Conservation (phyloP, 345 rosid genomes). For the Moricandia moricandioides region DNA sequence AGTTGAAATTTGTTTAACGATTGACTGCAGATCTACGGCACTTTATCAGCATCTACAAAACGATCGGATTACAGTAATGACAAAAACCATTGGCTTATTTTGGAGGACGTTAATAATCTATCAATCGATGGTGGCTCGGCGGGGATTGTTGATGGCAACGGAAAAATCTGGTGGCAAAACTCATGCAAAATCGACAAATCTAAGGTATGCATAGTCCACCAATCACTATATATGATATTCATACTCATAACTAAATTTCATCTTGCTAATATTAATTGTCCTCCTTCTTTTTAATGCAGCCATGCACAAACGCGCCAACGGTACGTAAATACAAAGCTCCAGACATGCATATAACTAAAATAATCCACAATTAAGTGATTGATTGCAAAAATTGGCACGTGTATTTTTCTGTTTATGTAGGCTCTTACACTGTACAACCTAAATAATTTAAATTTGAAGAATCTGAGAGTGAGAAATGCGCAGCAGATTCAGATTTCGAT, state of each 20-base stretch:
- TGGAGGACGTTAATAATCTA: constrained; percentile 53
- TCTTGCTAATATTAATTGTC: constrained; percentile 2
- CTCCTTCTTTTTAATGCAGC: constrained; percentile 47
- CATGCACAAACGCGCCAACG: constrained; percentile 83
- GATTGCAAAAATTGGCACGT: constrained; percentile 34
- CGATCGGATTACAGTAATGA: constrained; percentile 53
- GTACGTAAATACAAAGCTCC: constrained; percentile 39
- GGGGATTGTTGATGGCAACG: constrained; percentile 76
- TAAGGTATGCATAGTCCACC: constrained; percentile 42
- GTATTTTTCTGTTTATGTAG: constrained; percentile 34
- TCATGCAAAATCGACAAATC: constrained; percentile 76
- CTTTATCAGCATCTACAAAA: constrained; percentile 59
- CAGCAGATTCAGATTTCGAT: constrained; percentile 80
- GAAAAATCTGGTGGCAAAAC: constrained; percentile 84
- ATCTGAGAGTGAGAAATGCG: constrained; percentile 57
- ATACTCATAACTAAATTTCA: not conserved
- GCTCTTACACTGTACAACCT: constrained; percentile 63
- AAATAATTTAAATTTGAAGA: constrained; percentile 47
- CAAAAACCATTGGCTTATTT: constrained; percentile 58
- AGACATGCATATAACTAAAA: constrained; percentile 20
- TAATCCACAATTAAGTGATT: constrained; percentile 44
- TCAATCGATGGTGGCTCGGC: constrained; percentile 66
- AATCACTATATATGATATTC: not conserved
- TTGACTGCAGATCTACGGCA: constrained; percentile 55
- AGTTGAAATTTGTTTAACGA: not conserved